Evolutionary conservation across 208 protist genomes (phyloP), one percentile per base, ranked within the genome.

Genomic region (Wallacemonas sp.): DNA sequence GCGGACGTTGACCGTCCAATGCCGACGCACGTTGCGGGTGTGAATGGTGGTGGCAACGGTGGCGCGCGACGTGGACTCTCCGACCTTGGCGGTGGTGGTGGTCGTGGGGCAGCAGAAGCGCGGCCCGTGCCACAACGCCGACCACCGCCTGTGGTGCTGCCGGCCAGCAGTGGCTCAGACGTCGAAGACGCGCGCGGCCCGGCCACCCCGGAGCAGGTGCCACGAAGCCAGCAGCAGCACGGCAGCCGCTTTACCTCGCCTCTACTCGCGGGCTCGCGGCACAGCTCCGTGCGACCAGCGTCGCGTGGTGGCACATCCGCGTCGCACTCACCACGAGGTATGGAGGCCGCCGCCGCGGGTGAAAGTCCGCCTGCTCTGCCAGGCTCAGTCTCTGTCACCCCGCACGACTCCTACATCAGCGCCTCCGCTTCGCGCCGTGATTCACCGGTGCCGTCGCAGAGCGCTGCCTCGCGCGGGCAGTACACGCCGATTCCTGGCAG

Each of bases 401-500:
- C 52, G 23, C 52, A 39, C 19, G 52, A 58, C 52, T 58, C 52
- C 11, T 58, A 58, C 32, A 58, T 58, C n/a, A 58, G 52, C 19
- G 52, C 52, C 8, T 58, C 30, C 8, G 32, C 52, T 17, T 39
- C 52, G 19, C 6, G 27, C 46, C 32, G 32, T 23, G 12, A 43
- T 30, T 33, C 34, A 36, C 32, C 39, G 23, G 33, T 44, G 27
- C 26, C 43, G 21, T 57, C 23, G 27, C 44, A 24, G 70, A 48
- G 14, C 63, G 41, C 17, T 79, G 81, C 56, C 55, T 60, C 24
- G 8, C 41, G 12, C 23, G 75, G 49, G 30, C 70, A 82, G 49
- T 83, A 83, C 68, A 34, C 60, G 16, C 88, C 88, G 6, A 80
- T 79, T 6, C 82, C 81, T 2, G 82, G 68, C 11, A 94, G 85